phyloP scores from a whole-genome alignment of 2,329 filamentous ascomycete genomes.

The Hymenoscyphus repandus region DNA sequence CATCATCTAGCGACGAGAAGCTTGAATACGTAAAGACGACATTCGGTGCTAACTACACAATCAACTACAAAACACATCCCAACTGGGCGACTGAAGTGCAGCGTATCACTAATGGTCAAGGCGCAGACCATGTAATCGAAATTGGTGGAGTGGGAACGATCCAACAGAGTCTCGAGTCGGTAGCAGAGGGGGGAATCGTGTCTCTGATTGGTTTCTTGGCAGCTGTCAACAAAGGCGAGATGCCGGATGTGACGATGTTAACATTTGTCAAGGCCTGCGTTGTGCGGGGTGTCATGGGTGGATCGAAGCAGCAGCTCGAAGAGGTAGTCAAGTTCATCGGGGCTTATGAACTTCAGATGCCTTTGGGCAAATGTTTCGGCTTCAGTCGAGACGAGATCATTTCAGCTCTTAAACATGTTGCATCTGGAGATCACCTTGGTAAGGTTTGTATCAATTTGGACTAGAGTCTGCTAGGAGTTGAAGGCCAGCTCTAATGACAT shows the following conservation, averaged over 20 bases:
- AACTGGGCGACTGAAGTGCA: constrained; percentile 56
- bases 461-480: constrained; percentile 15
- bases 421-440: constrained; percentile 30
- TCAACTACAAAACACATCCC: constrained; percentile 55
- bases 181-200: constrained; percentile 42
- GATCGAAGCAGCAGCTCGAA: constrained; percentile 34
- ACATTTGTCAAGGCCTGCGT: constrained; percentile 29
- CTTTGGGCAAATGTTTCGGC: constrained; percentile 33
- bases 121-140: constrained; percentile 60
- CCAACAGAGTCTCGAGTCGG: constrained; percentile 44
- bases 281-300: constrained; percentile 34
- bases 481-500: constrained; percentile 4
- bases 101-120: constrained; percentile 41
- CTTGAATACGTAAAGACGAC: constrained; percentile 33
- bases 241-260: constrained; percentile 30
- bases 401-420: constrained; percentile 25
- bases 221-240: constrained; percentile 23
- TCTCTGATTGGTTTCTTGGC: constrained; percentile 40
- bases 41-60: constrained; percentile 51
- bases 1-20: constrained; percentile 46
- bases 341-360: constrained; percentile 20
- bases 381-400: constrained; percentile 30
- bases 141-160: constrained; percentile 59
- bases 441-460: constrained; percentile 36
- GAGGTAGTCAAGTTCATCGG: constrained; percentile 31